A percentile compares a stretch with the other conserved stretches of the same genome.
These are phyloP conservation scores for Fusarium globosum DNA, from an alignment of 2,329 filamentous ascomycete genomes.

Conservation along the genomic window DNA sequence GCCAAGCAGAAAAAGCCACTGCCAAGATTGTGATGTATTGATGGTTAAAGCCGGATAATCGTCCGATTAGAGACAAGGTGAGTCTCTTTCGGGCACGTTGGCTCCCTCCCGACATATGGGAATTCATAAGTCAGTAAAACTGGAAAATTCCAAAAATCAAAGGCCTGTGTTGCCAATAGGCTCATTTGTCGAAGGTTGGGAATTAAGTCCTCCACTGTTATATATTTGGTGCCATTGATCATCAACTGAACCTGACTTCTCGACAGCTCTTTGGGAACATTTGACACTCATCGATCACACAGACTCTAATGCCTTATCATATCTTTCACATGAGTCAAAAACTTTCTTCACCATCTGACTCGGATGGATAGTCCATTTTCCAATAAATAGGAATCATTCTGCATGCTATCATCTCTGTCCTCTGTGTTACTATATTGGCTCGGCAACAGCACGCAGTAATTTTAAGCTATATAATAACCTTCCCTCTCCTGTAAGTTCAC, in stretches of 20 bases:
- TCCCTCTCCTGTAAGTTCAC: background rate
- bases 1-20: background rate
- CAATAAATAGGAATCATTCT: background rate
- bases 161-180: accelerated
- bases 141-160: no score
- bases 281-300: no score
- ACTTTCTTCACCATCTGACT: accelerated
- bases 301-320: accelerated
- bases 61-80: background rate
- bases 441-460: background rate
- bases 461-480: background rate
- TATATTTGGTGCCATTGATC: background rate
- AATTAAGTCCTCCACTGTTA: background rate
- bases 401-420: no score
- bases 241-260: accelerated
- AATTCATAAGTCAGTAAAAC: background rate
- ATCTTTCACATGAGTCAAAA: accelerated
- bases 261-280: background rate
- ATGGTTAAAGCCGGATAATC: background rate
- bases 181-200: background rate
- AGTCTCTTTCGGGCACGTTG: background rate
- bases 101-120: background rate
- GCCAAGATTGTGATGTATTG: background rate
- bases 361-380: background rate
- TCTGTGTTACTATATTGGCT: background rate